Conservation (phyloP, 2,329 filamentous ascomycete species). For the Sphaerulina vaccinii region DNA sequence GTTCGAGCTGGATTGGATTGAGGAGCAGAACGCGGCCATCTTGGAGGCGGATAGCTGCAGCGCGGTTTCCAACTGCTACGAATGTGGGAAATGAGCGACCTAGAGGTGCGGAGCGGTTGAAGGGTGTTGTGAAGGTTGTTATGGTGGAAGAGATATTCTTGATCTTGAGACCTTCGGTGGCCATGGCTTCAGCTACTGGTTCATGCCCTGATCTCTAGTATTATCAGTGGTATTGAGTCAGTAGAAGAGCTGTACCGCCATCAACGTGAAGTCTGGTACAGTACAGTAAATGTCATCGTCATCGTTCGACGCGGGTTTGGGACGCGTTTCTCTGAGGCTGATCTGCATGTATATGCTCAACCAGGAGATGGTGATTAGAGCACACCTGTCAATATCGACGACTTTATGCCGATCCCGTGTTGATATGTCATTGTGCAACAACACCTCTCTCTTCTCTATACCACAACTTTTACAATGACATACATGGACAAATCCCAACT, state of each 20-base stretch:
- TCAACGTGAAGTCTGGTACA: background rate
- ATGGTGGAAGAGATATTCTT: slow-evolving; percentile 14
- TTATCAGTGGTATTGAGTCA: background rate
- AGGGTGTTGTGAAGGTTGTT: slow-evolving; percentile 20
- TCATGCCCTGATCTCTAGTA: background rate
- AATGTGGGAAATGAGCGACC: slow-evolving; percentile 18
- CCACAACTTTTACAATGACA: background rate
- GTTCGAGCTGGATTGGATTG: slow-evolving; percentile 16
- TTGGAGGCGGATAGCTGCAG: slow-evolving; percentile 16
- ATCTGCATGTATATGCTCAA: background rate
- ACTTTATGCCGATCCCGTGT: background rate
- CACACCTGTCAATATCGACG: too few species aligned
- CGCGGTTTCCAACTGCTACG: slow-evolving; percentile 20
- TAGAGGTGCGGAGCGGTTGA: slow-evolving; percentile 22
- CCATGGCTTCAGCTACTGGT: too few species aligned
- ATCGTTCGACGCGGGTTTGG: slow-evolving; percentile 1
- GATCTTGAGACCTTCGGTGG: slow-evolving; percentile 8
- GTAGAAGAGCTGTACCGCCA: background rate
- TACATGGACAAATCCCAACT: slow-evolving; percentile 9
- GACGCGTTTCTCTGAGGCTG: background rate
- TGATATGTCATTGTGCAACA: background rate
- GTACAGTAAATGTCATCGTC: slow-evolving; percentile 9
- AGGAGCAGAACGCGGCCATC: slow-evolving; percentile 16
- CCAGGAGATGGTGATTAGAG: too few species aligned
- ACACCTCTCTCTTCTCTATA: background rate